These are phyloP conservation scores for Guyanaporus albipodus DNA, from an alignment of 768 basidiomycete genomes.

Conservation along the genomic window DNA sequence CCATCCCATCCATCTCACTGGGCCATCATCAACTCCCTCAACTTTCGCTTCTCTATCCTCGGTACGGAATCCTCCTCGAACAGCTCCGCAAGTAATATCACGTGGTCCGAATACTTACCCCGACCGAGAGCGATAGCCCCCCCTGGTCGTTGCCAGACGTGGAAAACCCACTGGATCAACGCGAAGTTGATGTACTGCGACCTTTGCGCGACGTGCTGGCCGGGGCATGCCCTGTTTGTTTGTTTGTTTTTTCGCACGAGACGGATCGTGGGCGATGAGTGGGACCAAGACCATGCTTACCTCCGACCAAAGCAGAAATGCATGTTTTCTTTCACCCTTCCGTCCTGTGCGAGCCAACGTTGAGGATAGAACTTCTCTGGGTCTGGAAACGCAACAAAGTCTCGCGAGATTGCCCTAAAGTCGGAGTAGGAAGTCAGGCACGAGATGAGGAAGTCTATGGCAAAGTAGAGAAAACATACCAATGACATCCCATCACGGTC, in stretches of 20 bases:
- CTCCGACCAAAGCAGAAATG: constrained; percentile 1
- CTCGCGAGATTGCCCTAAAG: constrained; percentile 12
- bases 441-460: not conserved
- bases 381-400: constrained; percentile 11
- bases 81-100: constrained; percentile 53
- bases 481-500: constrained; percentile 11
- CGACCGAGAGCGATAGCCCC: constrained; percentile 54
- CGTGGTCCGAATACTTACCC: constrained; percentile 44
- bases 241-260: too few relatives aligned
- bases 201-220: constrained; percentile 41
- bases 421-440: not conserved
- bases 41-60: constrained; percentile 22
- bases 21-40: constrained; percentile 16
- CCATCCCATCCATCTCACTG: not conserved
- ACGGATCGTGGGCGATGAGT: too few relatives aligned
- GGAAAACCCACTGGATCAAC: constrained; percentile 60
- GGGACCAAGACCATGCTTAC: not conserved
- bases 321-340: not conserved
- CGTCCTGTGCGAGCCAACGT: constrained; percentile 5
- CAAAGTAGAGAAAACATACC: constrained; percentile 1
- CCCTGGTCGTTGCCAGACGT: constrained; percentile 41
- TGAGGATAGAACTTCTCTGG: constrained; percentile 11
- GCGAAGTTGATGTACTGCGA: constrained; percentile 63
- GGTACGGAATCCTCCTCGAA: constrained; percentile 57
- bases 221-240: constrained; percentile 52